These are phyloP conservation scores for Bisporella sp. DNA, from an alignment of 2,329 filamentous ascomycete species.

Conservation along the genomic window DNA sequence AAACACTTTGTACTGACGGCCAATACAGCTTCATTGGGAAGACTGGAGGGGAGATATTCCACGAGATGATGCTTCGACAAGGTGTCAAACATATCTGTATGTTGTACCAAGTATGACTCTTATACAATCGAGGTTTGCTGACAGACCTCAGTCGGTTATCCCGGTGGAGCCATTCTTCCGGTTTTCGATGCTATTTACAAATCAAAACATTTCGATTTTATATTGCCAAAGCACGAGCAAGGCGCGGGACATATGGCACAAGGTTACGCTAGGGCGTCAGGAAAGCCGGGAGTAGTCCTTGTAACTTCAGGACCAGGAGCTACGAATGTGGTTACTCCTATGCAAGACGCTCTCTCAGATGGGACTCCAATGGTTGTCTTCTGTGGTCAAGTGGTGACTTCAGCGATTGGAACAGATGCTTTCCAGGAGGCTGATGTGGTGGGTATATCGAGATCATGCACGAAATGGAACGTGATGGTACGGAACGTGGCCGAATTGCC, in stretches of 20 bases:
- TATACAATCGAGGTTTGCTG: not conserved
- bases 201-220: conserved; percentile 92
- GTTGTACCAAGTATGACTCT: conserved; percentile 33
- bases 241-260: conserved; percentile 98
- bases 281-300: conserved; percentile 89
- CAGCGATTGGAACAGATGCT: conserved; percentile 86
- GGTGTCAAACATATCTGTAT: conserved; percentile 89
- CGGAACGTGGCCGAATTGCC: conserved; percentile 92
- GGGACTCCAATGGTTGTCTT: conserved; percentile 96
- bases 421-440: conserved; percentile 96
- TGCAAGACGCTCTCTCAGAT: conserved; percentile 93
- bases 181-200: conserved; percentile 99
- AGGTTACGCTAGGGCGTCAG: conserved; percentile 89
- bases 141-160: conserved; percentile 63
- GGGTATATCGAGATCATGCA: conserved; percentile 90
- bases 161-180: conserved; percentile 91
- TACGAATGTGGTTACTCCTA: conserved; percentile 92
- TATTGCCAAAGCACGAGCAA: conserved; percentile 93
- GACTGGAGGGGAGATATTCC: conserved; percentile 93
- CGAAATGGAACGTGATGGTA: conserved; percentile 99
- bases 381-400: conserved; percentile 84
- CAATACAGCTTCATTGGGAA: conserved; percentile 74
- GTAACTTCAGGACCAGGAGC: conserved; percentile 96
- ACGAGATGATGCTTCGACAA: conserved; percentile 97
- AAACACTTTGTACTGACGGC: conserved; percentile 6